phyloP scores from a whole-genome alignment of 495 filamentous ascomycete species.

The Achaetomiella virescens region DNA sequence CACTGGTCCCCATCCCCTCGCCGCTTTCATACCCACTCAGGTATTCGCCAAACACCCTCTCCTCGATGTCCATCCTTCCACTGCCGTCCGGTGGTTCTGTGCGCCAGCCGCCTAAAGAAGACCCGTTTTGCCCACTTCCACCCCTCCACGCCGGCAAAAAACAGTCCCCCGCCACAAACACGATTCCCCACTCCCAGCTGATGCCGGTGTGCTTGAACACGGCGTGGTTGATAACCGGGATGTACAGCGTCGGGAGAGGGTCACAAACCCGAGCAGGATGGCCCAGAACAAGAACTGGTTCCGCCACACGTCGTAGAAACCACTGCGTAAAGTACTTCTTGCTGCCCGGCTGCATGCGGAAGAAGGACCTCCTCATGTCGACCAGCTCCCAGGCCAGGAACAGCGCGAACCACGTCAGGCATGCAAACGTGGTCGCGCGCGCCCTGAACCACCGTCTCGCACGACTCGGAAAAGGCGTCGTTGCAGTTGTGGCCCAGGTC shows the following conservation, averaged over 20 bases:
- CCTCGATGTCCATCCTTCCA: slow-evolving; percentile 40
- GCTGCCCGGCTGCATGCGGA: slow-evolving; percentile 54
- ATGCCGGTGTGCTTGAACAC: slow-evolving; percentile 73
- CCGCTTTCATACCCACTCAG: slow-evolving; percentile 14
- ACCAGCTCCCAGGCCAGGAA: slow-evolving; percentile 72
- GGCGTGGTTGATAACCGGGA: slow-evolving; percentile 58
- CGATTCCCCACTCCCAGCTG: slow-evolving; percentile 66
- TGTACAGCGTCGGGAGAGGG: slow-evolving; percentile 65
- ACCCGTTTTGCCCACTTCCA: slow-evolving; percentile 61
- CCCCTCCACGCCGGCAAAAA: slow-evolving; percentile 54
- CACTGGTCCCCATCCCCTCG: slow-evolving; percentile 5
- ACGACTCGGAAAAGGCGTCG: slow-evolving; percentile 44
- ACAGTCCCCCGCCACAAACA: slow-evolving; percentile 51
- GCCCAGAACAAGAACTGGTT: slow-evolving; percentile 74
- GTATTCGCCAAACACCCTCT: slow-evolving; percentile 36
- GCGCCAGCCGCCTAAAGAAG: slow-evolving; percentile 15
- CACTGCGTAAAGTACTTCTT: slow-evolving; percentile 50
- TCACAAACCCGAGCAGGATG: slow-evolving; percentile 58
- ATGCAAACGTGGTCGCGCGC: slow-evolving; percentile 69
- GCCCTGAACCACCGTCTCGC: slow-evolving; percentile 66
- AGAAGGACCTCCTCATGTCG: slow-evolving; percentile 59
- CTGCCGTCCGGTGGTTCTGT: slow-evolving; percentile 15
- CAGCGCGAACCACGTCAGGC: slow-evolving; percentile 65
- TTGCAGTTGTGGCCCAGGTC: slow-evolving; percentile 63
- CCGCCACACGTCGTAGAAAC: slow-evolving; percentile 58